These are phyloP conservation scores for Acaromyces ingoldii DNA, from an alignment of 1,284 basidiomycete species.

Conservation along the genomic window DNA sequence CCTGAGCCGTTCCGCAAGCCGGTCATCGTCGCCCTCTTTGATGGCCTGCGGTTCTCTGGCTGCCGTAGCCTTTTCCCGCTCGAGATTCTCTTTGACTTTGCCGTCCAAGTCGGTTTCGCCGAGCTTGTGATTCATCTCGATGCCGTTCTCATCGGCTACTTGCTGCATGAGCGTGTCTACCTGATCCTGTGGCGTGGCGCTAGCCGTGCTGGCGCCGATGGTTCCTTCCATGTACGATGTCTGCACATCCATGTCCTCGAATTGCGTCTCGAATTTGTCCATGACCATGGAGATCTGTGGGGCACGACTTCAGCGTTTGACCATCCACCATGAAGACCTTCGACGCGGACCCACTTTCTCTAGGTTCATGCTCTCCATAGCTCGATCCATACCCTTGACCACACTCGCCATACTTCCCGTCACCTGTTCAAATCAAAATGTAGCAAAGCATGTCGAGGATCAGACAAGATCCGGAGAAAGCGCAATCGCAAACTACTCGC, in stretches of 20 bases:
- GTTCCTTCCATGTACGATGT: slow-evolving; percentile 97
- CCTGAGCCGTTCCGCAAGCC: slow-evolving; percentile 63
- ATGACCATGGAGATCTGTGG: slow-evolving; percentile 90
- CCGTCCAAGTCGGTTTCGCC: slow-evolving; percentile 61
- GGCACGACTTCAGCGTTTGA: too few species aligned
- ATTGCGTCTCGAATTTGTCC: slow-evolving; percentile 98
- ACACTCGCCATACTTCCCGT: slow-evolving; percentile 95
- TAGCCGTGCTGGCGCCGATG: slow-evolving; percentile 87
- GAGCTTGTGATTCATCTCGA: slow-evolving; percentile 88
- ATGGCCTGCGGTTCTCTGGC: slow-evolving; percentile 29
- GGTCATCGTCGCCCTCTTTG: slow-evolving; percentile 66
- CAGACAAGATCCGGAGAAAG: neutral
- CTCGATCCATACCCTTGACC: slow-evolving; percentile 96
- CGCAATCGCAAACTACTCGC: too few species aligned
- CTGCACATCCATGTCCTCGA: slow-evolving; percentile 95
- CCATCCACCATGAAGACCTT: neutral
- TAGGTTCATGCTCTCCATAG: slow-evolving; percentile 99
- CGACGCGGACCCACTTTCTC: slow-evolving; percentile 71
- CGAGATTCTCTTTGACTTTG: slow-evolving; percentile 22
- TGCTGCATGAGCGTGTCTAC: slow-evolving; percentile 86
- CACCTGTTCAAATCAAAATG: slow-evolving; percentile 17
- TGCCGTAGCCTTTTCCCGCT: slow-evolving; percentile 58
- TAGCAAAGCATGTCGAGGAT: neutral
- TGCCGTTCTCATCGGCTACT: slow-evolving; percentile 93
- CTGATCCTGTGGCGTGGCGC: slow-evolving; percentile 93